phyloP scores from a whole-genome alignment of 2,329 filamentous ascomycete genomes.

The Aureobasidium zeae region DNA sequence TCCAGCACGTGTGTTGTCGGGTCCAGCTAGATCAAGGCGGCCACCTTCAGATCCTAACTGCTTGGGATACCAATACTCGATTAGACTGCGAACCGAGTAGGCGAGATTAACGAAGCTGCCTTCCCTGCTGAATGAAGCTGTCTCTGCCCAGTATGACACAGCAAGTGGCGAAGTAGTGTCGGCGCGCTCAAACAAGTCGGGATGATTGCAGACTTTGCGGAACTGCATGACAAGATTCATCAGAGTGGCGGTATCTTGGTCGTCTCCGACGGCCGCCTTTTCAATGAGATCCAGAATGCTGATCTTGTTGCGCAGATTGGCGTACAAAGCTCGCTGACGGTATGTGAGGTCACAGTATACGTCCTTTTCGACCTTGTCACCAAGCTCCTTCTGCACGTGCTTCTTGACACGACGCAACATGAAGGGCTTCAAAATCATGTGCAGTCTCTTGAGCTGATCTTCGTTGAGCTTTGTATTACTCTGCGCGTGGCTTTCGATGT shows the following conservation, averaged over 20 bases:
- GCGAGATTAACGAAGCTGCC: conserved; percentile 67
- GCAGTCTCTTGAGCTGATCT: conserved; percentile 88
- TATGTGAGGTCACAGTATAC: conserved; percentile 96
- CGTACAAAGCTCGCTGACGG: conserved; percentile 87
- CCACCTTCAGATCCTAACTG: conserved; percentile 76
- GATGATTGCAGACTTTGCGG: conserved; percentile 97
- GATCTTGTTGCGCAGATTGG: conserved; percentile 88
- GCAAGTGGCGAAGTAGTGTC: conserved; percentile 83
- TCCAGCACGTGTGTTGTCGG: conserved; percentile 64
- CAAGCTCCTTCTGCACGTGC: conserved; percentile 96
- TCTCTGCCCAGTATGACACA: conserved; percentile 83
- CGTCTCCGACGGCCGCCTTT: conserved; percentile 88
- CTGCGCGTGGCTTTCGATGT: conserved; percentile 96
- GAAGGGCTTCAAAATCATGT: conserved; percentile 99
- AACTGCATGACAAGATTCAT: conserved; percentile 99
- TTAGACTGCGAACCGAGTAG: conserved; percentile 79
- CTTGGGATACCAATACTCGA: conserved; percentile 74
- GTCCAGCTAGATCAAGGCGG: conserved; percentile 62
- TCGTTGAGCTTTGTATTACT: conserved; percentile 99
- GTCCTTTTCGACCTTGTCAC: conserved; percentile 96
- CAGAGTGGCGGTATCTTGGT: conserved; percentile 86
- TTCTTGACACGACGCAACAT: conserved; percentile 99
- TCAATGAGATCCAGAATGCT: conserved; percentile 98
- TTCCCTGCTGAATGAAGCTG: conserved; percentile 87
- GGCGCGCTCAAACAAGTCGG: conserved; percentile 89